Percentiles rank a stretch among this genome's conserved stretches.
Conservation (phyloP, 2,329 filamentous ascomycete genomes). For the Camillea tinctor region DNA sequence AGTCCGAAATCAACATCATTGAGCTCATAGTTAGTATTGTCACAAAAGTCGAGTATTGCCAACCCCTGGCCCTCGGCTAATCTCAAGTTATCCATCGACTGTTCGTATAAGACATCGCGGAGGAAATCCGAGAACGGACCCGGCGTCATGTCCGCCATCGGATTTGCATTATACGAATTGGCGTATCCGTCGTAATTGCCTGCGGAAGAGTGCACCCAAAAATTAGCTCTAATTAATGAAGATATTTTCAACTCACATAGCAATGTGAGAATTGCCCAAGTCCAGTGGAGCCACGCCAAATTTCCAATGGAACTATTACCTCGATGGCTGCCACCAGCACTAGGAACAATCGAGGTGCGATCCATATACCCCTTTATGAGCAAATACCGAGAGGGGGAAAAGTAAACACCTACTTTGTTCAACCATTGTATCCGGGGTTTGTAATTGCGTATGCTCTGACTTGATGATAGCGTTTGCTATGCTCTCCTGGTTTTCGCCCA, state of each 20-base stretch:
- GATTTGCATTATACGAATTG: constrained; percentile 13
- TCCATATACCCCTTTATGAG: neutral
- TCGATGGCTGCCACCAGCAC: neutral
- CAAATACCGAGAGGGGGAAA: neutral
- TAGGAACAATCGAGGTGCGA: neutral
- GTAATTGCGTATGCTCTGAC: constrained; percentile 35
- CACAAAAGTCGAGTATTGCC: constrained; percentile 49
- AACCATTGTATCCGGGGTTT: constrained; percentile 34
- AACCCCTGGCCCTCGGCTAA: constrained; percentile 41
- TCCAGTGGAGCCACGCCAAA: neutral
- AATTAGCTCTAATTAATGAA: neutral
- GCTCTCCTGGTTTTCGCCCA: constrained; percentile 27
- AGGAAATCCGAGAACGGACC: constrained; percentile 51
- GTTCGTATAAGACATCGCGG: constrained; percentile 50
- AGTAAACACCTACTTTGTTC: constrained; percentile 26
- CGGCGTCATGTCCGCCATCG: constrained; percentile 31
- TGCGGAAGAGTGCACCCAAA: neutral
- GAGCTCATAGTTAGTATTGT: constrained; percentile 48
- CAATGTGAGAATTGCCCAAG: neutral
- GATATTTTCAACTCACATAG: neutral
- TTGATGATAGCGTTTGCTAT: constrained; percentile 27
- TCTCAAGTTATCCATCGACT: constrained; percentile 37
- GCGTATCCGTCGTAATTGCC: constrained; percentile 12
- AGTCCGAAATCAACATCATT: constrained; percentile 53
- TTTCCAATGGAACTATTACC: neutral